Evolutionary conservation across 352 stramenopile species (phyloP), one percentile per base, ranked within the genome.

Genomic region (Blastocystis sp.): DNA sequence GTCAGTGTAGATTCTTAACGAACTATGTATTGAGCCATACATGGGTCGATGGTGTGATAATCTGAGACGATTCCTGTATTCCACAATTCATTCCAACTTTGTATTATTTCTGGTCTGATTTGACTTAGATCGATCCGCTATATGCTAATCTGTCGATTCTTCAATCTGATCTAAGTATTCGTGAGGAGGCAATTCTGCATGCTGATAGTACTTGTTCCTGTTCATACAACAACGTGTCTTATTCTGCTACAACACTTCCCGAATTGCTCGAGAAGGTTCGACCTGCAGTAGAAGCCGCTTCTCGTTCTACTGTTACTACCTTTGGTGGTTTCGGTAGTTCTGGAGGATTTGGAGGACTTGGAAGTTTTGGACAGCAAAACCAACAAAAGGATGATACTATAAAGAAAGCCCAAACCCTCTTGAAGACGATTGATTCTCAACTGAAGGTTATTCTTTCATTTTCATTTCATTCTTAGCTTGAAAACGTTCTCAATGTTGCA

Each of bases 61-160:
- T 27, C 48, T 84, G 48, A 54, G 53, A 19, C 73, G 59, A 19
- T 84, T 84, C 73, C 53, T 84, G 53, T 66, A 84, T 37, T 84
- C 73, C 53, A 19, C 37, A 22, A 64, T 84, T 40, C 51, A 69
- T 9, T 19, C 48, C 24, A 5, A 48, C 5, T 64, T 84, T 37
- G 73, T 84, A 30, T 51, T 19, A 17, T 19, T 44, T 27, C 2
- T 64, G 19, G 4, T 22, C 24, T 9, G 13, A 35, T 53, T 27
- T 84, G n/a, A 84, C 22, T 5, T 81, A 84, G 73, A 11, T 84
- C 6, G 30, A 66, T 7, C 42, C 56, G 19, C 53, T 84, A n/a
- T 15, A 19, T 0, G 4, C 30, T 9, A 84, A 84, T 57, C 30
- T 68, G 9, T 27, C 51, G 48, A 66, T 40, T 2, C n/a, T 84